A percentile compares a stretch with the other conserved stretches of the same genome.
Conservation (phyloP, 768 basidiomycete genomes). For the Mycena polygramma region DNA sequence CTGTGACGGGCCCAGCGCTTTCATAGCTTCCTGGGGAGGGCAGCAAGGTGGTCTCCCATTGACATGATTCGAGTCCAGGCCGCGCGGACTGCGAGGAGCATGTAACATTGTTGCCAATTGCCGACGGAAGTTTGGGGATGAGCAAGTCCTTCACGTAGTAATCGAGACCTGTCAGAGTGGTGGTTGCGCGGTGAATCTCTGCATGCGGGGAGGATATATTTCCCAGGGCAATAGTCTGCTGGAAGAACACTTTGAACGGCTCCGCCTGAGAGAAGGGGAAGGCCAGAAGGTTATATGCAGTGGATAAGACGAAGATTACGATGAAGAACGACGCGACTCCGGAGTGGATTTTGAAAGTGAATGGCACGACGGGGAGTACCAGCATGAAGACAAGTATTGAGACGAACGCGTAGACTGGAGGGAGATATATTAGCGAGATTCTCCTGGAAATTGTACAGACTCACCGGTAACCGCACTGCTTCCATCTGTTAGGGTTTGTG, state of each 20-base stretch:
- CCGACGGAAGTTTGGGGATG: conserved; percentile 66
- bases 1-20: neutral
- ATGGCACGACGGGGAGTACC: conserved; percentile 73
- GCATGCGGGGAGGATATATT: conserved; percentile 41
- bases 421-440: conserved; percentile 19
- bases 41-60: conserved; percentile 54
- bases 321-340: conserved; percentile 47
- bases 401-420: conserved; percentile 63
- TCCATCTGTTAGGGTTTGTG: conserved; percentile 76
- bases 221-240: conserved; percentile 67
- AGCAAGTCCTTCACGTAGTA: conserved; percentile 59
- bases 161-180: conserved; percentile 59
- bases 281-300: conserved; percentile 56
- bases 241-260: conserved; percentile 81
- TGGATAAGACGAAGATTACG: conserved; percentile 58
- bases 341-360: conserved; percentile 64
- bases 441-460: conserved; percentile 38
- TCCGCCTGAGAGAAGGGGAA: conserved; percentile 74
- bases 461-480: conserved; percentile 62
- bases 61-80: conserved; percentile 60
- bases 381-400: conserved; percentile 64
- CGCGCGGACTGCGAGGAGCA: conserved; percentile 41
- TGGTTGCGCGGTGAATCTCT: conserved; percentile 49
- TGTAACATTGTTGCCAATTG: conserved; percentile 49
- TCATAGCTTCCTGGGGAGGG: conserved; percentile 54